Evolutionary conservation across 306 rosid species (phyloP), one percentile per base, ranked within the genome.

Genomic region (Sophora flavescens): DNA sequence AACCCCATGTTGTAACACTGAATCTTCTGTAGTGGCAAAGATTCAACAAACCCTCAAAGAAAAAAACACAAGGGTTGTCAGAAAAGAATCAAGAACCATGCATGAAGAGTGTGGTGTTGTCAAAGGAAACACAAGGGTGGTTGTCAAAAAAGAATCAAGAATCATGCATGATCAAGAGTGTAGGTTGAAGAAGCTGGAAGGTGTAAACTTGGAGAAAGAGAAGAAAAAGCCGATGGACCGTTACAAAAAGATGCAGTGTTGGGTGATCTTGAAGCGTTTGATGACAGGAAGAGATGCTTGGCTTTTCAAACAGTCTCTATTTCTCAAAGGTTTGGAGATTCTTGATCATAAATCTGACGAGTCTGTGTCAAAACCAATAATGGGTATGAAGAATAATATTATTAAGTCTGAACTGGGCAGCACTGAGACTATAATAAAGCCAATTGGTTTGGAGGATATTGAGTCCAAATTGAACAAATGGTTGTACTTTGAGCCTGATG

Each of bases 181-280:
- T 39, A 5, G 1, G 42, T 8, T 4, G 54, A 48, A 48, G 32
- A 10, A 53, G 22, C 22, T 22, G 22, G 22, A 12, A 30, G 60
- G 12, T 54, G 12, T 6, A 8, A 12, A 8, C 32, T 28, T 2
- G 0, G 9, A 1, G 30, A 3, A 18, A 9, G 22, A 54, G 41
- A 11, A 28, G 64, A 32, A 60, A 7, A 32, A 3, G 56, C n/a
- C n/a, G n/a, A 44, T 66, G 71, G 53, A 68, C 1, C 5, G 6
- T 11, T 4, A 1, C 3, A 67, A 42, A 5, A 81, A 62, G 59
- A 47, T 67, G 59, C 76, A 75, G 7, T 74, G 84, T 41, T 50
- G 77, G 72, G 50, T 10, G 5, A 36, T 59, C 0, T 9, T 81
- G 77, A 81, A 74, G 51, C 68, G 72, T 8, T 68, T 81, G 50